Evolutionary conservation across 768 basidiomycete genomes (phyloP).

Genomic region (Suillus subalutaceus): DNA sequence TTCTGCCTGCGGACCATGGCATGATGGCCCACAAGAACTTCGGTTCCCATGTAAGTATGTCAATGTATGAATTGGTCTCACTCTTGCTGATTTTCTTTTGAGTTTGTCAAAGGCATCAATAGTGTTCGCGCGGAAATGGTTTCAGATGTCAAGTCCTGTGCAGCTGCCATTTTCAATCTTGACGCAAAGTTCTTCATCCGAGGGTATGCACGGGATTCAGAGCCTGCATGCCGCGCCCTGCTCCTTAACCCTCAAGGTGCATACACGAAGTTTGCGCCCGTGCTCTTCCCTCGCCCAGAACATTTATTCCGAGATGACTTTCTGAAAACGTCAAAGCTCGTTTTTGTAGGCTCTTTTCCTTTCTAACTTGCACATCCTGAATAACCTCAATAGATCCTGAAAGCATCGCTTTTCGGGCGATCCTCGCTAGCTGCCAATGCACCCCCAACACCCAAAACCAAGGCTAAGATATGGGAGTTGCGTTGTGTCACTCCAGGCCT

Average conservation of each 20-base stretch:
- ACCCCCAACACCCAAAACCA: no score
- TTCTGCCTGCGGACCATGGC: not conserved
- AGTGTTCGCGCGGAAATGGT: not conserved
- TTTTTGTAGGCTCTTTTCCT: not conserved
- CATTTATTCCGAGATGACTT: not conserved
- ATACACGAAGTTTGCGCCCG: constrained; percentile 2
- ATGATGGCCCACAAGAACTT: constrained; percentile 10
- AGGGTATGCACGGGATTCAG: not conserved
- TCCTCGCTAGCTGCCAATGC: no score
- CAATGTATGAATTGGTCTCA: no score
- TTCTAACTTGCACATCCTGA: no score
- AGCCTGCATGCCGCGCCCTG: not conserved
- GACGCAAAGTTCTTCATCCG: constrained; percentile 1
- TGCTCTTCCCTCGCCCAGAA: not conserved
- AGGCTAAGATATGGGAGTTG: no score
- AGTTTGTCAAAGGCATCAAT: constrained; percentile 11
- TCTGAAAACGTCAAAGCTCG: not conserved
- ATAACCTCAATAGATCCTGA: no score
- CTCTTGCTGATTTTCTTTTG: not conserved
- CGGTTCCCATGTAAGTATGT: constrained; percentile 5
- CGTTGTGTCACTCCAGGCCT: no score
- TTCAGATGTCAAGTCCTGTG: not conserved
- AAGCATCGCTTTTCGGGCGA: no score
- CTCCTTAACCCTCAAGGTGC: not conserved
- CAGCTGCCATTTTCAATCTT: constrained; percentile 1